phyloP scores from a whole-genome alignment of 1,284 basidiomycete genomes.

The Sporisorium iseilematis-ciliati region DNA sequence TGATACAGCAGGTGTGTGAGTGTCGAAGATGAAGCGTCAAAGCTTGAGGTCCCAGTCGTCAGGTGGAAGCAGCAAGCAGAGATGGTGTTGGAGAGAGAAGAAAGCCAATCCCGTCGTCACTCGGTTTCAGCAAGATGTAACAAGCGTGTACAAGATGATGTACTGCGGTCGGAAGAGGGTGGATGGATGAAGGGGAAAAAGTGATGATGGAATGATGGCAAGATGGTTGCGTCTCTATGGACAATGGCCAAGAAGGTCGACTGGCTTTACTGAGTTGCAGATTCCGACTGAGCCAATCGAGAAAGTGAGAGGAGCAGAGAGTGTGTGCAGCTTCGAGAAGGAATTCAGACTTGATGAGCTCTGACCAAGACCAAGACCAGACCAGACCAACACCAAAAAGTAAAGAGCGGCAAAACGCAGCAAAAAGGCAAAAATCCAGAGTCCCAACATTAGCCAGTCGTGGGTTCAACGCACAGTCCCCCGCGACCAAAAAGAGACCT shows the following conservation, averaged over 20 bases:
- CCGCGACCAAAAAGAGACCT: slow-evolving; percentile 18
- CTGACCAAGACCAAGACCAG: too few relatives aligned
- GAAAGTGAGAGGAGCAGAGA: not conserved
- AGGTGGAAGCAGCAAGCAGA: slow-evolving; percentile 32
- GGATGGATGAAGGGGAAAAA: not conserved
- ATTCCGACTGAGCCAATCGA: not conserved
- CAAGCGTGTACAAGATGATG: not conserved
- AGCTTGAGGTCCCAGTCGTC: slow-evolving; percentile 43
- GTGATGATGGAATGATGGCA: slow-evolving; percentile 31
- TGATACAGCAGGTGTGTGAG: not conserved
- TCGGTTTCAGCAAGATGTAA: slow-evolving; percentile 37
- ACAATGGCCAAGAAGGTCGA: not conserved
- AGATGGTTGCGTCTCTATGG: slow-evolving; percentile 11
- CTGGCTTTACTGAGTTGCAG: too few relatives aligned
- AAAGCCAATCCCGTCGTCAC: slow-evolving; percentile 48
- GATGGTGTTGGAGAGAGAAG: slow-evolving; percentile 5
- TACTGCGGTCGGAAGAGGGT: slow-evolving; percentile 17
- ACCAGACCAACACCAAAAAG: slow-evolving; percentile 6
- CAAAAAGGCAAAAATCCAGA: not conserved
- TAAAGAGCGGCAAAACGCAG: not conserved
- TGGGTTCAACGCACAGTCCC: slow-evolving; percentile 11
- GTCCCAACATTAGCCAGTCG: slow-evolving; percentile 29
- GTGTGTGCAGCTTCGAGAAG: slow-evolving; percentile 5
- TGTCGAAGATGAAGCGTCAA: slow-evolving; percentile 8
- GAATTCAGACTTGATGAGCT: slow-evolving; percentile 3